A percentile compares a stretch with the other conserved stretches of the same genome.
Conservation (phyloP, 78 protist genomes). For the Dictyostelium citrinum region DNA sequence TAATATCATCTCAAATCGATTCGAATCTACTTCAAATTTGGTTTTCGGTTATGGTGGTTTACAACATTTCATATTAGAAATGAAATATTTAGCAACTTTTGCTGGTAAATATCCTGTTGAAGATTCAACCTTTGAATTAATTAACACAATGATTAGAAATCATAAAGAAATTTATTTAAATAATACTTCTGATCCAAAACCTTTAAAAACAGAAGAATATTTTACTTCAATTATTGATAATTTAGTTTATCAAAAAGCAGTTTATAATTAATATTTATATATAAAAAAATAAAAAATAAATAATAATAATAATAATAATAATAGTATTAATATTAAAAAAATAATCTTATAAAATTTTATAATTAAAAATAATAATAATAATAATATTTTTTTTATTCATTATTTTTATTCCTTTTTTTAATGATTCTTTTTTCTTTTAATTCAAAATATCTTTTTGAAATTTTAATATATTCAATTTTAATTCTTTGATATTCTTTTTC, state of each 20-base stretch:
- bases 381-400: neutral
- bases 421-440: neutral
- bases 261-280: conserved; percentile 21
- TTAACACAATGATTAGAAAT: conserved; percentile 32
- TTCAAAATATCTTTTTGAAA: neutral
- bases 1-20: conserved; percentile 7
- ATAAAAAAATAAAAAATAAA: neutral
- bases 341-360: too few relatives aligned
- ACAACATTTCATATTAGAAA: conserved; percentile 54
- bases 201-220: conserved; percentile 25
- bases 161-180: neutral
- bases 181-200: neutral
- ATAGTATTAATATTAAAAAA: too few relatives aligned
- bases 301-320: neutral
- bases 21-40: neutral
- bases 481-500: neutral
- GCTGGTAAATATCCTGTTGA: conserved; percentile 54
- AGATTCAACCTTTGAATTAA: conserved; percentile 35
- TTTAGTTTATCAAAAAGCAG: conserved; percentile 73
- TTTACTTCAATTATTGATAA: conserved; percentile 36
- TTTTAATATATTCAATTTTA: neutral
- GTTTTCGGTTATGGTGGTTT: conserved; percentile 57
- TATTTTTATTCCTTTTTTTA: neutral
- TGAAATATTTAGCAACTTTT: conserved; percentile 39
- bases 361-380: too few relatives aligned